Base-by-base conservation (phyloP, 495 filamentous ascomycete species). In the Neurospora terricola region DNA sequence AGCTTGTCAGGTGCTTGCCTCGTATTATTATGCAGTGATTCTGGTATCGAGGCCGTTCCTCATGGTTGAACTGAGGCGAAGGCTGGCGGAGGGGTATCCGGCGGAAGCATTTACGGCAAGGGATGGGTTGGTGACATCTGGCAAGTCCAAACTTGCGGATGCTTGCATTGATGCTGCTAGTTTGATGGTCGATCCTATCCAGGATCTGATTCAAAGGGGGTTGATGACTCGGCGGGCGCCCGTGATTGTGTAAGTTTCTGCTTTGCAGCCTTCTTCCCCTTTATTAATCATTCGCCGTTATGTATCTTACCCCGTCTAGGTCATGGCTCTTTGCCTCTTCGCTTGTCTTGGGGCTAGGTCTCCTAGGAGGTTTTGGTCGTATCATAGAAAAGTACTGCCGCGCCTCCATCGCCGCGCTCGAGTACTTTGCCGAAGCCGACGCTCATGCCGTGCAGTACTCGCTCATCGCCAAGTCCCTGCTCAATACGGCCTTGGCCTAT, bases 281-380 rank as follows among this genome's bases (percentile, higher is more conserved):
- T 0, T 0, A 4, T 5, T 59, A 18, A 70, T 72, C 43, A 72
- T 21, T 4, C 6, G 9, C 23, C 40, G 11, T 34, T 42, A 27
- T 38, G 38, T 37, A 30, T 69, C 12, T 59, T 30, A 38, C 14
- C 16, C 38, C 8, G 8, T 7, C 6, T 62, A 84, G 83, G 8
- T 84, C 84, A 2, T 85, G 84, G 84, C 75, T 85, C 2, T 85
- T 85, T 76, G 84, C 83, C 7, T 81, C 84, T 5, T 84, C 84
- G 3, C 78, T 85, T 5, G 83, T 85, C 14, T 82, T 85, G 14
- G 82, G 84, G 4, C 76, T 84, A 10, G 83, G 84, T 21, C 80
- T 84, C 2, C 73, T 85, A 1, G 83, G 83, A 5, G 79, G 80
- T 0, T 85, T 85, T 62, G 83, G 84, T 6, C 83, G 83, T 68